These are phyloP conservation scores for Arthrobotrys sinensis DNA, from an alignment of 2,329 filamentous ascomycete species.

Conservation along the genomic window DNA sequence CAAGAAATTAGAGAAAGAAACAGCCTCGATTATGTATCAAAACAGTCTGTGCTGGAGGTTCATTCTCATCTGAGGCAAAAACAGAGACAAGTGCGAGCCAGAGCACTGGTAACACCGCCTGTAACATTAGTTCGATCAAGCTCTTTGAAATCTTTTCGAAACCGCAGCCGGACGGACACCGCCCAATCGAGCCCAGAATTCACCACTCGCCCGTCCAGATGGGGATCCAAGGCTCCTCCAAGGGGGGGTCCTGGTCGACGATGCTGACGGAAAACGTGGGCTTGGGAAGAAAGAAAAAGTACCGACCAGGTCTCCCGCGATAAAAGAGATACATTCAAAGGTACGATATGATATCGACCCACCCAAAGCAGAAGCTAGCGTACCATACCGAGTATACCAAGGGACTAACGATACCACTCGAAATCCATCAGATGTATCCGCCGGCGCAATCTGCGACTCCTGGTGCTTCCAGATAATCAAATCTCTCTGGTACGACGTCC, in stretches of 20 bases:
- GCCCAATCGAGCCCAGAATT: slow-evolving; percentile 56
- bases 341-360: slow-evolving; percentile 45
- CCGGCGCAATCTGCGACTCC: slow-evolving; percentile 26
- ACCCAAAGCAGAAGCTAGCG: slow-evolving; percentile 26
- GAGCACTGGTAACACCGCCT: slow-evolving; percentile 22
- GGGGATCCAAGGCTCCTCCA: neutral
- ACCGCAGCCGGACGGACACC: slow-evolving; percentile 57
- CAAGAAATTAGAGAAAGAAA: neutral
- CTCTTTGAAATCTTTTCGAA: slow-evolving; percentile 61
- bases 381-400: neutral
- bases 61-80: too few species aligned
- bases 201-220: neutral
- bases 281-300: slow-evolving; percentile 32
- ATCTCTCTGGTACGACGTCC: neutral
- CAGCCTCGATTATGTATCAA: neutral
- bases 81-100: neutral
- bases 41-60: neutral
- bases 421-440: slow-evolving; percentile 10
- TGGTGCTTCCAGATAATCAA: slow-evolving; percentile 6
- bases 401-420: neutral
- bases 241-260: slow-evolving; percentile 20
- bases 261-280: slow-evolving; percentile 48
- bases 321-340: neutral
- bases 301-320: slow-evolving; percentile 13
- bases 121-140: slow-evolving; percentile 21